A percentile compares a stretch with the other conserved stretches of the same genome.
These are phyloP conservation scores for Aureoboletus auriporus DNA, from an alignment of 768 basidiomycete genomes.

Conservation along the genomic window DNA sequence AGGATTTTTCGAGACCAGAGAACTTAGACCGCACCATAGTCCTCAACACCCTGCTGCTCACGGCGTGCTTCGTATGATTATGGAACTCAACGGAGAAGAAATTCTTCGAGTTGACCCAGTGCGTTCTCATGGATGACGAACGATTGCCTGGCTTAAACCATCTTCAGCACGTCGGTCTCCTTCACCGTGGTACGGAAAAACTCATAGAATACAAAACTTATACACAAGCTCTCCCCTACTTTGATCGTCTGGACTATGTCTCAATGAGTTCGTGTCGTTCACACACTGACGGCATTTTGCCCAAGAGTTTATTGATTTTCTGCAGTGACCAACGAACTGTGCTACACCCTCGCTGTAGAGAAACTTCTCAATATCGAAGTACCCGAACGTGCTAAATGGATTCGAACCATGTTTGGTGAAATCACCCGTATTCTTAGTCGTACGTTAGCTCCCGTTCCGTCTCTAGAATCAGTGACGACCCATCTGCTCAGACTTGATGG, in stretches of 20 bases:
- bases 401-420: slow-evolving; percentile 94
- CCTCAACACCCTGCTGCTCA: slow-evolving; percentile 99
- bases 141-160: slow-evolving; percentile 5
- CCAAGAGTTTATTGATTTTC: slow-evolving; percentile 4
- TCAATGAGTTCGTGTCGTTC: slow-evolving; percentile 81
- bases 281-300: background rate
- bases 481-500: slow-evolving; percentile 76
- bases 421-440: slow-evolving; percentile 95
- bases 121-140: slow-evolving; percentile 15
- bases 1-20: background rate
- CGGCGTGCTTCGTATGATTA: slow-evolving; percentile 94
- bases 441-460: slow-evolving; percentile 33
- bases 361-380: slow-evolving; percentile 97
- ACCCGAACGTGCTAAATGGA: slow-evolving; percentile 97
- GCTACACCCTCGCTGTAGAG: slow-evolving; percentile 96
- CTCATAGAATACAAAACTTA: slow-evolving; percentile 99
- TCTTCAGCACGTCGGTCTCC: slow-evolving; percentile 82
- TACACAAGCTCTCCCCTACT: slow-evolving; percentile 95
- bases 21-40: slow-evolving; percentile 1
- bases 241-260: slow-evolving; percentile 98
- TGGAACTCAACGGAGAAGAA: slow-evolving; percentile 97
- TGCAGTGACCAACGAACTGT: slow-evolving; percentile 97
- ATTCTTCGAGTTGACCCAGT: slow-evolving; percentile 85
- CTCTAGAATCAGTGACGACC: slow-evolving; percentile 1
- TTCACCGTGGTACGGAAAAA: slow-evolving; percentile 98